phyloP scores from a whole-genome alignment of 1,139 yeast genomes.

The Blastobotrys arbuscula region DNA sequence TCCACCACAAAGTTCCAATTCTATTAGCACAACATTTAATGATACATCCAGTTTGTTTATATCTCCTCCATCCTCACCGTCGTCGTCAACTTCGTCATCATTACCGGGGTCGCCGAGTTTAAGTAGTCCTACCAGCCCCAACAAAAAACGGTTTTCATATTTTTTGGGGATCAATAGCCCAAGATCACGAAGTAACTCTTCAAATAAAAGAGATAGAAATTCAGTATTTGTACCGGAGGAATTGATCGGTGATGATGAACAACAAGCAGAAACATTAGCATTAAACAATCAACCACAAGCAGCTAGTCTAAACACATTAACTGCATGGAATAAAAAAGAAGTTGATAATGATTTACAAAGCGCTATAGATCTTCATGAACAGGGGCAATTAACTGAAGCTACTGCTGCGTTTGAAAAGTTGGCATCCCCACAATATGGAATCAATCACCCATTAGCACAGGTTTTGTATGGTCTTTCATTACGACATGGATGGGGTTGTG shows the following conservation, averaged over 20 bases:
- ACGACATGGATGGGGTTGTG: constrained; percentile 36
- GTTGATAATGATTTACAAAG: constrained; percentile 24
- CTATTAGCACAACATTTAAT: not conserved
- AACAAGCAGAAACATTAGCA: constrained; percentile 14
- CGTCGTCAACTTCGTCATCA: not conserved
- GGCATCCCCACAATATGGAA: constrained; percentile 24
- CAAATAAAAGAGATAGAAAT: not conserved
- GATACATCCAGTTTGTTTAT: not conserved
- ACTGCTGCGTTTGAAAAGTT: constrained; percentile 22
- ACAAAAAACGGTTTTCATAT: not conserved
- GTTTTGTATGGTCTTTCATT: constrained; percentile 31
- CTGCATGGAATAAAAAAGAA: constrained; percentile 12
- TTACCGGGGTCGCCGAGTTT: too few relatives aligned
- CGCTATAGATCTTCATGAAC: constrained; percentile 32
- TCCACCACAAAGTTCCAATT: not conserved
- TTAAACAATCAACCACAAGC: not conserved
- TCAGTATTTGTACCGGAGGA: not conserved
- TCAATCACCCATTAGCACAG: constrained; percentile 31
- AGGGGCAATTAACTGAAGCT: constrained; percentile 25
- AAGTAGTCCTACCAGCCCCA: not conserved
- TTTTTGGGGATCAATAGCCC: not conserved
- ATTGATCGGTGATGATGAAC: constrained; percentile 12
- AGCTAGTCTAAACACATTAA: not conserved
- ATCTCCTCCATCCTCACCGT: not conserved
- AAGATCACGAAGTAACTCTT: not conserved